Percentiles rank a stretch among this genome's conserved stretches.
Conservation (phyloP, 495 filamentous ascomycete species). For the Lasiosphaeriaceae sp. region DNA sequence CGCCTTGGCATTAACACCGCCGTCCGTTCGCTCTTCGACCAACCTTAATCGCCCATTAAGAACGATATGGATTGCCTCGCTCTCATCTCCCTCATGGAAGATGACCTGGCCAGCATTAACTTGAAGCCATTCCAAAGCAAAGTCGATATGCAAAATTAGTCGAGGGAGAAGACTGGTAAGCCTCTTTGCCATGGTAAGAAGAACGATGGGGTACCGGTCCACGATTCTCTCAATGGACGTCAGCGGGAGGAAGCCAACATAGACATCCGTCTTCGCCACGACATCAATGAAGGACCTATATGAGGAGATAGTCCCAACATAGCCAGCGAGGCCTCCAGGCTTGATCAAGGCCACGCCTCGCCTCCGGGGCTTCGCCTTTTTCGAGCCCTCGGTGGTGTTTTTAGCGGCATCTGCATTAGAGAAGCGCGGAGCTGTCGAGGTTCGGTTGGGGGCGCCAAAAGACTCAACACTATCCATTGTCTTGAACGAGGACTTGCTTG, state of each 20-base stretch:
- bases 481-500: conserved; percentile 28
- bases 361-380: conserved; percentile 22
- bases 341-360: conserved; percentile 87
- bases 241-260: conserved; percentile 90
- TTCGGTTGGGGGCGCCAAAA: conserved; percentile 19
- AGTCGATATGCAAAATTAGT: conserved; percentile 95
- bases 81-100: conserved; percentile 90
- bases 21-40: conserved; percentile 71
- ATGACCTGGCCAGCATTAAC: conserved; percentile 92
- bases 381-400: conserved; percentile 15
- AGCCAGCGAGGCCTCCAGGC: conserved; percentile 90
- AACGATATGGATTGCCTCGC: conserved; percentile 97
- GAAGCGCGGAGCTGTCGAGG: conserved; percentile 16
- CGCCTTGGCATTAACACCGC: conserved; percentile 81
- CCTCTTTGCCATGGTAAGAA: conserved; percentile 92
- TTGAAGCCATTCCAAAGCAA: conserved; percentile 96
- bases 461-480: conserved; percentile 33
- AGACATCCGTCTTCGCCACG: conserved; percentile 95
- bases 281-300: conserved; percentile 96
- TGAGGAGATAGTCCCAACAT: conserved; percentile 88
- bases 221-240: conserved; percentile 86
- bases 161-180: conserved; percentile 84
- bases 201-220: conserved; percentile 84
- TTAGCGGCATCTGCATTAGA: conserved; percentile 14
- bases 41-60: conserved; percentile 85